phyloP scores from a whole-genome alignment of 345 rosid species.

The Nephelium lappaceum region DNA sequence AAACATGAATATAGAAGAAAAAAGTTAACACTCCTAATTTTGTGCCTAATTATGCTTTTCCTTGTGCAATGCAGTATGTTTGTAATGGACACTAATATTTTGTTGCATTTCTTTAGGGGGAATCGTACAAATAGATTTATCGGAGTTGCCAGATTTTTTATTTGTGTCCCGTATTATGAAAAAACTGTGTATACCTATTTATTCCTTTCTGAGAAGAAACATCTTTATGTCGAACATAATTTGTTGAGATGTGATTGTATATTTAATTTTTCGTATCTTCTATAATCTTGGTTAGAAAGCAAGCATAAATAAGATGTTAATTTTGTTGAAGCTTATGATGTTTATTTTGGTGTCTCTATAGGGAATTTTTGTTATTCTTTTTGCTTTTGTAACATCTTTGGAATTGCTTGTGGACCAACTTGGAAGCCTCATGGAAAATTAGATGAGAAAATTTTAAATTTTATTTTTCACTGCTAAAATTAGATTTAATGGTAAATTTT shows the following conservation, averaged over 20 bases:
- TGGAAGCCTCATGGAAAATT: not conserved
- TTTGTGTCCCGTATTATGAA: not conserved
- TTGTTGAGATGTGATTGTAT: not conserved
- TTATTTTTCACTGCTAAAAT: too few relatives aligned
- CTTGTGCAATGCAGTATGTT: not conserved
- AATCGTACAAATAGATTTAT: not conserved
- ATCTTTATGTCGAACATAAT: not conserved
- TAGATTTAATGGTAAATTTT: not conserved
- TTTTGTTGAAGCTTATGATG: not conserved
- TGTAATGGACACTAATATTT: not conserved
- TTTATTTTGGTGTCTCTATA: not conserved
- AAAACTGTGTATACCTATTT: not conserved
- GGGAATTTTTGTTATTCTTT: not conserved
- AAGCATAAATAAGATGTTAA: not conserved
- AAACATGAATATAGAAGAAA: not conserved
- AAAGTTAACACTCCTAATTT: not conserved
- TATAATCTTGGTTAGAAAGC: not conserved
- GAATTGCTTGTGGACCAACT: not conserved
- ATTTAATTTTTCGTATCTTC: not conserved
- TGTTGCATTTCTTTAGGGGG: not conserved
- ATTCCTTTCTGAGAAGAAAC: not conserved
- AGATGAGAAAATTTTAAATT: too few relatives aligned
- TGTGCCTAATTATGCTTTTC: not conserved
- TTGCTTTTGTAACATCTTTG: not conserved
- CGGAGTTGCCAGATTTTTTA: not conserved